Evolutionary conservation across 2,329 filamentous ascomycete species (phyloP).

Genomic region (Beauveria sp.): DNA sequence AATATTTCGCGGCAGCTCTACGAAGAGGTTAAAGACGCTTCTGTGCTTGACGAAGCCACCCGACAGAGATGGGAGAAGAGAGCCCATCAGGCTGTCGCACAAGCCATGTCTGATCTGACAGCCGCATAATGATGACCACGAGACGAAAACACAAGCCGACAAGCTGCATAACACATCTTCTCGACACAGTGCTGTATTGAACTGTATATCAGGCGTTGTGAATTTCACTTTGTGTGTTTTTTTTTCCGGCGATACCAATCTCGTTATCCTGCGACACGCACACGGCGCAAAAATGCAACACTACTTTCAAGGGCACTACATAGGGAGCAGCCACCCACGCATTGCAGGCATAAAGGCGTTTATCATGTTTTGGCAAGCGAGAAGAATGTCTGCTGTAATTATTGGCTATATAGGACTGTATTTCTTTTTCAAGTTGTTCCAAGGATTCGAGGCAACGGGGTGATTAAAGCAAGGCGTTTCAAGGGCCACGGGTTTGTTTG

Average conservation of each 20-base stretch:
- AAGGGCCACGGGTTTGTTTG: neutral
- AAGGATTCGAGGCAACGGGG: neutral
- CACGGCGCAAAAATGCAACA: constrained; percentile 5
- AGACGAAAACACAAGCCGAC: constrained; percentile 17
- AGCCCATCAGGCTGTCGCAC: constrained; percentile 70
- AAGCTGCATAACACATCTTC: neutral
- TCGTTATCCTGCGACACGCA: constrained; percentile 24
- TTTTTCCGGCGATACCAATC: constrained; percentile 18
- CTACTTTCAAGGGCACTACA: neutral
- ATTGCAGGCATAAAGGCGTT: constrained; percentile 11
- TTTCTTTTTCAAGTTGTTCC: constrained; percentile 10
- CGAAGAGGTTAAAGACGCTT: constrained; percentile 51
- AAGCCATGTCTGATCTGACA: constrained; percentile 55
- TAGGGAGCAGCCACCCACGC: constrained; percentile 1
- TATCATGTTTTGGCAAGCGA: neutral
- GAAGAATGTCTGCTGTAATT: constrained; percentile 7
- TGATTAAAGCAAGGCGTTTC: constrained; percentile 6
- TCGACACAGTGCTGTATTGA: neutral
- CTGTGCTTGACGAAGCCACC: constrained; percentile 56
- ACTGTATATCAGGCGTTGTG: constrained; percentile 7
- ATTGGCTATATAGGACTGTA: constrained; percentile 13
- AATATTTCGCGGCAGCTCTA: constrained; percentile 85
- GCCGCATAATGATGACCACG: constrained; percentile 29
- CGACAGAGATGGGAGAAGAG: constrained; percentile 67
- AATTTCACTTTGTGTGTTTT: neutral